phyloP scores from a whole-genome alignment of 257 asterid genomes.

The Mitragyna speciosa region DNA sequence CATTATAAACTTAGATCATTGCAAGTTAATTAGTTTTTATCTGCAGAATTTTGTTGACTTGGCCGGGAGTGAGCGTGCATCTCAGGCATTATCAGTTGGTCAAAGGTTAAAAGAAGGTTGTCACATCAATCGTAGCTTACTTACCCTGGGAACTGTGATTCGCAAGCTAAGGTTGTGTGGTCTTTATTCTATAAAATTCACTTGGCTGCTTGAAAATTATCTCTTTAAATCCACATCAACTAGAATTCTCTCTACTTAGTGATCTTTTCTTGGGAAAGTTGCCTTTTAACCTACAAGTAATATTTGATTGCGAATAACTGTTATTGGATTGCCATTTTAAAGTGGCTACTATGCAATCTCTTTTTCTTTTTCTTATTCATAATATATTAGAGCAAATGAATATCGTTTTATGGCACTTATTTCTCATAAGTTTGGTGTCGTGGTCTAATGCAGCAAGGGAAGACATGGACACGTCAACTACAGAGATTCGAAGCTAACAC shows the following conservation, averaged over 20 bases:
- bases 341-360: background rate
- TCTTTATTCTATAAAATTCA: slow-evolving; percentile 3
- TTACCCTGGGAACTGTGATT: slow-evolving; percentile 87
- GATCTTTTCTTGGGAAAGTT: background rate
- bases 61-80: slow-evolving; percentile 99
- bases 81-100: slow-evolving; percentile 93
- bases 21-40: slow-evolving; percentile 23
- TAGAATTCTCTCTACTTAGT: background rate
- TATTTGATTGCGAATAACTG: background rate
- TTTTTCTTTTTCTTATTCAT: background rate
- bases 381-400: background rate
- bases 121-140: slow-evolving; percentile 96
- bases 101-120: slow-evolving; percentile 99
- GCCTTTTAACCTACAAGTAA: background rate
- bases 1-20: background rate
- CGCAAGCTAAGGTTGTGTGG: slow-evolving; percentile 85
- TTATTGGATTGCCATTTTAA: background rate
- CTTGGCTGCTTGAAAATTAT: slow-evolving; percentile 1
- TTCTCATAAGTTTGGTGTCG: background rate
- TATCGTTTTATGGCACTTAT: background rate
- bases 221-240: background rate
- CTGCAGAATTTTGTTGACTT: slow-evolving; percentile 97
- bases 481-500: slow-evolving; percentile 97
- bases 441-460: slow-evolving; percentile 80
- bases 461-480: slow-evolving; percentile 90